Evolutionary conservation across 192 early-diverging fungal species (phyloP).

Genomic region (Podila epicladia): DNA sequence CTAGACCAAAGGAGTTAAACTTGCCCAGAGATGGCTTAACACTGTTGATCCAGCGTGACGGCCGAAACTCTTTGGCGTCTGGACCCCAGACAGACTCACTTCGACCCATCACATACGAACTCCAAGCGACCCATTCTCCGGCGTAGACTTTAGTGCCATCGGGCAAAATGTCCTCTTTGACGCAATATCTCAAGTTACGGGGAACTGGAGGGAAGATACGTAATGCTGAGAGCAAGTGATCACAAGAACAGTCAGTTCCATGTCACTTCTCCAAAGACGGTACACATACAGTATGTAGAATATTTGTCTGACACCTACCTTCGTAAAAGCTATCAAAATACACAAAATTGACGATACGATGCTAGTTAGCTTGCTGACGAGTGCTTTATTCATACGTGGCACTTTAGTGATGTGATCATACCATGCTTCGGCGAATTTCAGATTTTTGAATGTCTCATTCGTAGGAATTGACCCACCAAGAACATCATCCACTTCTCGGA

Average conservation of each 20-base stretch:
- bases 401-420: no score
- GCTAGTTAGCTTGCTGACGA: no score
- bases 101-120: slow-evolving; percentile 33
- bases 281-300: no score
- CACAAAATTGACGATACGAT: no score
- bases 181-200: slow-evolving; percentile 52
- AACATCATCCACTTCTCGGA: slow-evolving; percentile 45
- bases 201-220: slow-evolving; percentile 76
- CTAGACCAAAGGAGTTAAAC: slow-evolving; percentile 3
- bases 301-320: no score
- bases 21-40: slow-evolving; percentile 12
- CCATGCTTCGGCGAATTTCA: slow-evolving; percentile 49
- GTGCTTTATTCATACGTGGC: no score
- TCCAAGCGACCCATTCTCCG: slow-evolving; percentile 56
- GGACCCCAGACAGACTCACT: no score
- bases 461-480: slow-evolving; percentile 19
- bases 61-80: slow-evolving; percentile 66
- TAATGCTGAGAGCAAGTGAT: slow-evolving; percentile 56
- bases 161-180: slow-evolving; percentile 65
- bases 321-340: slow-evolving; percentile 14
- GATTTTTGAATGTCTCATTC: slow-evolving; percentile 33
- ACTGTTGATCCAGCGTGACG: slow-evolving; percentile 53
- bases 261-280: no score
- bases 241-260: no score
- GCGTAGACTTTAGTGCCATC: slow-evolving; percentile 65